phyloP scores from a whole-genome alignment of 805 yeast species.

The Maudiozyma turicensis region DNA sequence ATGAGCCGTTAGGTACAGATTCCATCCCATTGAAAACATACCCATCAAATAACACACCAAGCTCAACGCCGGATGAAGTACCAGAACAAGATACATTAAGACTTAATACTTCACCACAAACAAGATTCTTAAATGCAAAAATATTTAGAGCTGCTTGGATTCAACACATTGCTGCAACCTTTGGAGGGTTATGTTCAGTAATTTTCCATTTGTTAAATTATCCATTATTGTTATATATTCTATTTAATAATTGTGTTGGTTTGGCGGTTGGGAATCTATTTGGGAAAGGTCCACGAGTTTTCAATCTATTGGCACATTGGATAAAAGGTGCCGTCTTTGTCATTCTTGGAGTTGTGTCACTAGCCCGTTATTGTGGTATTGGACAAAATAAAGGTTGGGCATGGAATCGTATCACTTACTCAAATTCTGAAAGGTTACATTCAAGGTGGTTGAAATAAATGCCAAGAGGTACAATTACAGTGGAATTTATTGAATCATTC shows the following conservation, averaged over 20 bases:
- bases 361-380: constrained; percentile 82
- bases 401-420: constrained; percentile 56
- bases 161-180: background rate
- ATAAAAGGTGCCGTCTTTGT: constrained; percentile 92
- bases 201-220: constrained; percentile 48
- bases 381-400: constrained; percentile 74
- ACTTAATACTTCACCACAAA: background rate
- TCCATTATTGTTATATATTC: constrained; percentile 52
- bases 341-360: constrained; percentile 61
- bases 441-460: constrained; percentile 15
- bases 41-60: background rate
- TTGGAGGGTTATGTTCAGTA: constrained; percentile 8
- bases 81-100: background rate
- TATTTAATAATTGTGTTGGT: constrained; percentile 46
- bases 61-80: background rate
- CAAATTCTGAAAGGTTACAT: constrained; percentile 12
- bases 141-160: background rate
- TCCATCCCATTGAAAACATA: background rate
- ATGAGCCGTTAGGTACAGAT: constrained; percentile 1
- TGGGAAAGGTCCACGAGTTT: constrained; percentile 59
- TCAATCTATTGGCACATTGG: constrained; percentile 85
- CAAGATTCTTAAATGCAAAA: background rate
- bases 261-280: constrained; percentile 55
- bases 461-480: constrained; percentile 47
- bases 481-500: constrained; percentile 78